A percentile compares a stretch with the other conserved stretches of the same genome.
phyloP scores from a whole-genome alignment of 2,329 filamentous ascomycete species.

The Colletotrichum higginsianum region DNA sequence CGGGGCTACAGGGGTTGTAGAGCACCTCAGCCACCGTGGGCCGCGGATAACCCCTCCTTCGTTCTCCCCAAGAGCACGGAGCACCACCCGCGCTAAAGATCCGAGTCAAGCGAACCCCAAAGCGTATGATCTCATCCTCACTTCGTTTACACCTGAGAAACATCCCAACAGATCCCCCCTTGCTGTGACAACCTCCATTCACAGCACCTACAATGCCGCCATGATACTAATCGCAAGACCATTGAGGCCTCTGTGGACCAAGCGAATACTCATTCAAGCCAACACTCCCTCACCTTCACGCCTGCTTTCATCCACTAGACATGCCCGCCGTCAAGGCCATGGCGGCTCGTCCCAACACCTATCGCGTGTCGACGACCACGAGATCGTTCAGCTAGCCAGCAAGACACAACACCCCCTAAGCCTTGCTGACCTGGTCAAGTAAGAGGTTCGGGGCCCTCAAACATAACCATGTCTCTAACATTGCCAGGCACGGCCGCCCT shows the following conservation, averaged over 20 bases:
- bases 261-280: constrained; percentile 40
- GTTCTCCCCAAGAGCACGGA: constrained; percentile 20
- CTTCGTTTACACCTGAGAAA: not conserved
- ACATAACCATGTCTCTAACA: not conserved
- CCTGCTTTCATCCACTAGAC: constrained; percentile 42
- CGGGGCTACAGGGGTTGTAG: constrained; percentile 20
- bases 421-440: constrained; percentile 91
- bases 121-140: constrained; percentile 37
- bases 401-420: constrained; percentile 86
- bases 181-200: constrained; percentile 13
- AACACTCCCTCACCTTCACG: constrained; percentile 8
- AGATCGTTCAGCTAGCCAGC: constrained; percentile 84
- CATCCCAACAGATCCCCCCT: constrained; percentile 6
- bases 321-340: constrained; percentile 39
- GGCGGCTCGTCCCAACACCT: constrained; percentile 33
- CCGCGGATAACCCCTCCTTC: constrained; percentile 3
- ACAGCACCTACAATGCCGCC: constrained; percentile 56
- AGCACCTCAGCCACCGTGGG: not conserved
- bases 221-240: constrained; percentile 60
- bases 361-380: constrained; percentile 56
- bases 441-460: constrained; percentile 47
- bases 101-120: constrained; percentile 28
- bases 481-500: constrained; percentile 79
- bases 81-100: constrained; percentile 14
- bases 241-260: constrained; percentile 54